Conservation (phyloP, 257 asterid species). For the Leonotis leonurus region DNA sequence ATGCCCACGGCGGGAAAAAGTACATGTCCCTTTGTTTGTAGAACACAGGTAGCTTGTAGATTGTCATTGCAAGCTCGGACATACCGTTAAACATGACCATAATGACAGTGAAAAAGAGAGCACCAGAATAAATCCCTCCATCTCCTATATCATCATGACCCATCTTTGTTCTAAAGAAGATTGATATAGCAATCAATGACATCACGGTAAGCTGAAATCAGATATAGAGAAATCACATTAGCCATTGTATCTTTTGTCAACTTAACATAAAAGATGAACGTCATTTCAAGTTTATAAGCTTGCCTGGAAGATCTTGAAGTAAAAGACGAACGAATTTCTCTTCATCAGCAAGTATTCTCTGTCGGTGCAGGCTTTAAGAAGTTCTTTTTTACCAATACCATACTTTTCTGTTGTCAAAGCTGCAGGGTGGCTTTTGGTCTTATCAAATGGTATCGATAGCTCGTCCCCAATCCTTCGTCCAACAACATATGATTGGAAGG, state of each 20-base stretch:
- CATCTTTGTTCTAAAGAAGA: conserved; percentile 52
- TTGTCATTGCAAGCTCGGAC: conserved; percentile 50
- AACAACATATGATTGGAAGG: conserved; percentile 31
- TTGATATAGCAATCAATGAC: conserved; percentile 29
- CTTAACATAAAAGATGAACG: not conserved
- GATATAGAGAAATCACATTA: not conserved
- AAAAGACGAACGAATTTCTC: conserved; percentile 50
- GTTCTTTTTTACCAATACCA: conserved; percentile 45
- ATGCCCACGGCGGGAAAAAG: conserved; percentile 63
- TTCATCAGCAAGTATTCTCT: conserved; percentile 57
- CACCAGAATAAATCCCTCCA: conserved; percentile 51
- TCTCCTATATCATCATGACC: conserved; percentile 17
- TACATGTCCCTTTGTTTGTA: conserved; percentile 57
- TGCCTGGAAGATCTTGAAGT: conserved; percentile 56
- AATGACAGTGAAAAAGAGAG: conserved; percentile 38
- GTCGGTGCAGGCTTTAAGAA: conserved; percentile 51
- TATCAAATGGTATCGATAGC: conserved; percentile 42
- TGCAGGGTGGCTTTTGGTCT: conserved; percentile 59
- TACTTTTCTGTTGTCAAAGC: conserved; percentile 46
- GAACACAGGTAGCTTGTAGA: conserved; percentile 61
- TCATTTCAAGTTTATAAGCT: not conserved
- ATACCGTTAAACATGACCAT: conserved; percentile 55
- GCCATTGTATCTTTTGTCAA: not conserved
- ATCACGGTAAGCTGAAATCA: conserved; percentile 36
- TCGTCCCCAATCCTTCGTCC: conserved; percentile 39